Conservation (phyloP, 2,329 filamentous ascomycete genomes). For the Colletotrichum sojae region DNA sequence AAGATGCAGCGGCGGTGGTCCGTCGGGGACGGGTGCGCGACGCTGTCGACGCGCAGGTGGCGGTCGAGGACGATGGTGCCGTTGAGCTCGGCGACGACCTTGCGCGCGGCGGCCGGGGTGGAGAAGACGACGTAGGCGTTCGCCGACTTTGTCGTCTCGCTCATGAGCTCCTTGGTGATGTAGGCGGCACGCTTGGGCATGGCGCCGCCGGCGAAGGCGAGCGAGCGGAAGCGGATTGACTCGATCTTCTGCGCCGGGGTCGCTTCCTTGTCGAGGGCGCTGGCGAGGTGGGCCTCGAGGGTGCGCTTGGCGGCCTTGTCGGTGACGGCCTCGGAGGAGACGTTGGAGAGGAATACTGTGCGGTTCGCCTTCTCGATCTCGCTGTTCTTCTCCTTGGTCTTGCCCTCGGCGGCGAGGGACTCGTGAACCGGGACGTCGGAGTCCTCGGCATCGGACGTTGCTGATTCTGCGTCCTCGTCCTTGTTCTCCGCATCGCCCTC, state of each 20-base stretch:
- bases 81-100: conserved; percentile 84
- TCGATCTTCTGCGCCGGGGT: conserved; percentile 80
- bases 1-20: conserved; percentile 95
- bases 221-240: conserved; percentile 94
- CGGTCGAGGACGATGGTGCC: conserved; percentile 87
- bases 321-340: conserved; percentile 85
- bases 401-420: conserved; percentile 67
- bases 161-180: conserved; percentile 91
- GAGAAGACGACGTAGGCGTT: conserved; percentile 96
- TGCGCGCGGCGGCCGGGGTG: conserved; percentile 79
- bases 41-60: conserved; percentile 90
- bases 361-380: conserved; percentile 89
- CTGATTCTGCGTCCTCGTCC: conserved; percentile 59
- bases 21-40: conserved; percentile 86
- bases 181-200: conserved; percentile 96
- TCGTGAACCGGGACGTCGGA: conserved; percentile 68
- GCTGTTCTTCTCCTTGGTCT: conserved; percentile 57
- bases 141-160: conserved; percentile 89
- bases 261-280: conserved; percentile 73
- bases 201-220: conserved; percentile 81
- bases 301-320: conserved; percentile 86
- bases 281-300: conserved; percentile 82
- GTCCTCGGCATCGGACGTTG: conserved; percentile 42
- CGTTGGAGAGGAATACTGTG: conserved; percentile 94
- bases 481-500: conserved; percentile 60